Percentiles rank a stretch among this genome's conserved stretches.
Conservation (phyloP, 768 basidiomycete species). For the Psilocybe azurescens region DNA sequence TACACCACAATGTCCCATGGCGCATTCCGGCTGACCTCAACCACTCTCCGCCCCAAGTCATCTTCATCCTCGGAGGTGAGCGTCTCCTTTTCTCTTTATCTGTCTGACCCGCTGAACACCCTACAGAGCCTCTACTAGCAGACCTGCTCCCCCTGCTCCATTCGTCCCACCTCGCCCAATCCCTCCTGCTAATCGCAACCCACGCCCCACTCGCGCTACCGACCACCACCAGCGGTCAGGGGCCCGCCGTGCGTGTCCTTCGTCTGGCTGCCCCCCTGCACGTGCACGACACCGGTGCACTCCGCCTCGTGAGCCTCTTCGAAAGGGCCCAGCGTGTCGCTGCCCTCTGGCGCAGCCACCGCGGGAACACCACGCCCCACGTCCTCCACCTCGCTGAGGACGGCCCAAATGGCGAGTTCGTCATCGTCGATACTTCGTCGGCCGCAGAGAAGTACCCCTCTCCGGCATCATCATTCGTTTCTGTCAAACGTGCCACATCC, state of each 20-base stretch:
- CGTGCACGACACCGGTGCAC: constrained; percentile 41
- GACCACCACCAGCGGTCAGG: constrained; percentile 12
- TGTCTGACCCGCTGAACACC: constrained; percentile 3
- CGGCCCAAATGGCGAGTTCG: constrained; percentile 37
- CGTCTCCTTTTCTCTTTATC: background rate
- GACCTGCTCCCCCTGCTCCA: constrained; percentile 42
- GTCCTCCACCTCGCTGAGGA: constrained; percentile 41
- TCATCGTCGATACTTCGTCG: constrained; percentile 25
- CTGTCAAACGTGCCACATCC: background rate
- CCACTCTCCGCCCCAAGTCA: constrained; percentile 27
- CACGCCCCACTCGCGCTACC: constrained; percentile 39
- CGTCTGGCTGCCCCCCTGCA: constrained; percentile 37
- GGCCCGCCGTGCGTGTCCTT: constrained; percentile 36
- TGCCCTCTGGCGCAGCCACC: constrained; percentile 19
- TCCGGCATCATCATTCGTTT: constrained; percentile 19
- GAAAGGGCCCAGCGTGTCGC: constrained; percentile 47
- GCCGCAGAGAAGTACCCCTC: constrained; percentile 13
- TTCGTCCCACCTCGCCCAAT: constrained; percentile 35
- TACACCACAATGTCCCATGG: constrained; percentile 31
- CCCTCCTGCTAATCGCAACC: constrained; percentile 47
- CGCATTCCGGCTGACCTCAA: constrained; percentile 22
- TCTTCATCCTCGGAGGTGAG: constrained; percentile 46
- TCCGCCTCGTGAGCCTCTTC: constrained; percentile 44
- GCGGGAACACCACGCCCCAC: background rate
- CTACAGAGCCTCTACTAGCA: constrained; percentile 34